phyloP scores from a whole-genome alignment of 305 asterid species.

The Fraxinus dipetala region DNA sequence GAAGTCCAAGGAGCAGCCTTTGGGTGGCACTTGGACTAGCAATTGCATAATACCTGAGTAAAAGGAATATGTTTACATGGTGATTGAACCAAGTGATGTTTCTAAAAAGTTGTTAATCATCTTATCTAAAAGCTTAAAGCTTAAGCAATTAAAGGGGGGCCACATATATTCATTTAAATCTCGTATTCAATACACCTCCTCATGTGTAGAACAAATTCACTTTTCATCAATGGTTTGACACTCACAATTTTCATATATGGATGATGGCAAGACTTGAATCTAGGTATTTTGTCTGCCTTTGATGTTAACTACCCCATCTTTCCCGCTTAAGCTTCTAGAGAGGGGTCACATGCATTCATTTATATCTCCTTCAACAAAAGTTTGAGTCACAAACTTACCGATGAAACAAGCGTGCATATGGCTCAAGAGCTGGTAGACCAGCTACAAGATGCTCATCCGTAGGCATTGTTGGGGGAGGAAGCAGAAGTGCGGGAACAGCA shows the following conservation, averaged over 20 bases:
- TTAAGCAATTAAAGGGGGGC: neutral
- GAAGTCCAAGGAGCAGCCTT: slow-evolving; percentile 94
- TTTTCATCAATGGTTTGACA: neutral
- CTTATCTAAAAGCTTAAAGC: neutral
- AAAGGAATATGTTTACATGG: slow-evolving; percentile 32
- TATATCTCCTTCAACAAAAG: neutral
- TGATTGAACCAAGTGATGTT: slow-evolving; percentile 12
- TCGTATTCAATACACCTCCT: neutral
- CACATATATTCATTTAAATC: neutral
- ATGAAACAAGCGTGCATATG: slow-evolving; percentile 94
- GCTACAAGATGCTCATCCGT: slow-evolving; percentile 99
- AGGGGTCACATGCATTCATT: neutral
- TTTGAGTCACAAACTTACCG: slow-evolving; percentile 40
- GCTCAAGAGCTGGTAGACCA: slow-evolving; percentile 98
- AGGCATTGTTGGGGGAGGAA: slow-evolving; percentile 97
- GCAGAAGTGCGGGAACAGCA: slow-evolving; percentile 98
- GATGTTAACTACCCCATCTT: neutral
- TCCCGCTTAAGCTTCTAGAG: neutral
- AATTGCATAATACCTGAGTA: slow-evolving; percentile 81
- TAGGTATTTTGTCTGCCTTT: neutral
- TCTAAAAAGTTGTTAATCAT: slow-evolving; percentile 2
- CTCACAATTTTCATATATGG: neutral
- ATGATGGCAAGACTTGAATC: neutral
- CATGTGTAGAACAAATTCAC: neutral
- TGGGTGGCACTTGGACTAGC: slow-evolving; percentile 99